These are phyloP conservation scores for Juglanconis oblonga DNA, from an alignment of 2,329 filamentous ascomycete genomes.

Conservation along the genomic window DNA sequence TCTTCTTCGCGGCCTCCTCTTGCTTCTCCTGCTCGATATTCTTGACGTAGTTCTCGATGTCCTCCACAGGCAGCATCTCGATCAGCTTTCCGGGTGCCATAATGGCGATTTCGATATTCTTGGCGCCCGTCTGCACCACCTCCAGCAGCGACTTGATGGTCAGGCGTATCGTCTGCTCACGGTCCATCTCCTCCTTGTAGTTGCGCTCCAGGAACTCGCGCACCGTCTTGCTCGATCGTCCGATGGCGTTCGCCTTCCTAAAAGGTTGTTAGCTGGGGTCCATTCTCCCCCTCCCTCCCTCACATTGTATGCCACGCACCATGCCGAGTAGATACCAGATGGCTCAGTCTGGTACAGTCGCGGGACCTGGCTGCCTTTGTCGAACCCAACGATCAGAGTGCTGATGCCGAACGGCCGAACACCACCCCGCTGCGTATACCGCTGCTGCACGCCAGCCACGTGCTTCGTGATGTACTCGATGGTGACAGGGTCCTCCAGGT, in stretches of 20 bases:
- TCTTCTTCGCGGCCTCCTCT: constrained; percentile 97
- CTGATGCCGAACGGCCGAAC: constrained; percentile 98
- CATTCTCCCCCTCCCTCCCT: not conserved
- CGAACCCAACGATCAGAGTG: constrained; percentile 97
- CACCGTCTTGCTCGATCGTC: constrained; percentile 97
- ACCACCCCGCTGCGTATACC: constrained; percentile 98
- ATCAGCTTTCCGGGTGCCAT: constrained; percentile 91
- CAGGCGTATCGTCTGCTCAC: constrained; percentile 91
- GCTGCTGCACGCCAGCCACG: constrained; percentile 94
- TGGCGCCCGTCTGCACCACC: constrained; percentile 96
- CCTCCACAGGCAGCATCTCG: constrained; percentile 91
- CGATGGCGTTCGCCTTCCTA: constrained; percentile 99
- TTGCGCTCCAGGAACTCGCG: constrained; percentile 98
- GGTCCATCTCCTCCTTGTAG: constrained; percentile 97
- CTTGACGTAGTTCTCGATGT: constrained; percentile 97
- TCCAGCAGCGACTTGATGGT: constrained; percentile 98
- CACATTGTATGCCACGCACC: constrained; percentile 54
- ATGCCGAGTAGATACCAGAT: constrained; percentile 98
- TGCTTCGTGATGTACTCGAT: constrained; percentile 99
- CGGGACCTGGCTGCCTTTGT: constrained; percentile 84
- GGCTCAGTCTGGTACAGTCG: constrained; percentile 97
- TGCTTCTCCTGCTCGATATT: constrained; percentile 99
- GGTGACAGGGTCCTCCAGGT: constrained; percentile 93
- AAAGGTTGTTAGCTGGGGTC: constrained; percentile 11
- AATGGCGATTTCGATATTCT: constrained; percentile 99